Base-by-base conservation (phyloP, 2,329 filamentous ascomycete genomes). In the Phaeoacremonium minimum region DNA sequence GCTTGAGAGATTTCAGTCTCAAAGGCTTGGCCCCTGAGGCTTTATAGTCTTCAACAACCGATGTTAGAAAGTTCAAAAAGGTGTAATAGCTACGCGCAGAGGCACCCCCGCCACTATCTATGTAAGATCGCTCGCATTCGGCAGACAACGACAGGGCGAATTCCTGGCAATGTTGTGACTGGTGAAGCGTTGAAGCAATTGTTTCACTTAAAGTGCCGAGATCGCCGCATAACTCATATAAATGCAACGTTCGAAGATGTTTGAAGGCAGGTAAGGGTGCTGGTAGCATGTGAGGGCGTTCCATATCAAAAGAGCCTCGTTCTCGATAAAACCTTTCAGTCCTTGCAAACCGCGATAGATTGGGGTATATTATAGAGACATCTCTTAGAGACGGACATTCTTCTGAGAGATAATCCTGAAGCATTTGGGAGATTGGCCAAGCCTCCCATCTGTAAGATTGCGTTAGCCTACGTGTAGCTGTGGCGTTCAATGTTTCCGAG, bases 401-500 rank as follows among this genome's bases (percentile, higher is more conserved):
- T 3, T 40, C 38, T 11, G 36, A 30, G n/a, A 40, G 7, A 12
- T 19, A 13, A 15, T 30, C 22, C 5, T 36, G 30, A 3, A 40
- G 18, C 12, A 26, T 9, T 4, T 33, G 30, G 2, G 38, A 37
- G 30, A 37, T 33, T 18, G 38, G 38, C 38, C 38, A 40, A 6
- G 33, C 37, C 4, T 40, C 34, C 38, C 38, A 40, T 7, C 38
- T 40, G n/a, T n/a, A n/a, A n/a, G n/a, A n/a, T n/a, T n/a, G n/a
- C n/a, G n/a, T n/a, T n/a, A n/a, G 7, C 2, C 12, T 16, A 8
- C 7, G n/a, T 6, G 30, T 40, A 6, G 36, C 30, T n/a, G 15
- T 11, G 17, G 13, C 22, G 4, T 11, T 18, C 30, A 13, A 33
- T 1, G 5, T n/a, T n/a, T n/a, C n/a, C n/a, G n/a, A n/a, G n/a